Percentiles rank a stretch among this genome's conserved stretches.
phyloP scores from a whole-genome alignment of 2,329 filamentous ascomycete genomes.

The Ophiostoma triangulosporum region DNA sequence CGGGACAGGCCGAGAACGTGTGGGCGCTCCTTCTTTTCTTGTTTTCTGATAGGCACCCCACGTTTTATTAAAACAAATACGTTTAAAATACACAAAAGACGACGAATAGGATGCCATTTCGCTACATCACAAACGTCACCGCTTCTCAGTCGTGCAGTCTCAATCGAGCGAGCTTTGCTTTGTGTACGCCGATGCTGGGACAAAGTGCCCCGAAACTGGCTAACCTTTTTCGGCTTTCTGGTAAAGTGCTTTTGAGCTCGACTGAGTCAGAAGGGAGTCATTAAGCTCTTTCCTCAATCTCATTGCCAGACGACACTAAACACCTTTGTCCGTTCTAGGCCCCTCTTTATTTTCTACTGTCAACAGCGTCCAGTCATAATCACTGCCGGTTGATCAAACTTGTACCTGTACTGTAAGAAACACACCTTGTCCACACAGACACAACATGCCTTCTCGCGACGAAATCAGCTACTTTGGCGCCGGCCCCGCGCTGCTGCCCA shows the following conservation, averaged over 20 bases:
- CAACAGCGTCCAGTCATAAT: not conserved
- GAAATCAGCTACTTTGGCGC: conserved; percentile 53
- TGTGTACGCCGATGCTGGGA: no score
- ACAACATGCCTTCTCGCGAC: conserved; percentile 13
- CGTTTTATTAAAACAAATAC: not conserved
- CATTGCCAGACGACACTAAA: no score
- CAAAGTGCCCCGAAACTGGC: no score
- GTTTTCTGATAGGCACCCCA: not conserved
- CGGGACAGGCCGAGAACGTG: not conserved
- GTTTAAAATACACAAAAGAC: not conserved
- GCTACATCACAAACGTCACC: no score
- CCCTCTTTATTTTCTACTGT: conserved; percentile 1
- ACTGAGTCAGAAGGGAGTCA: no score
- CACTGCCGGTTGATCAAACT: not conserved
- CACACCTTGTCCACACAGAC: not conserved
- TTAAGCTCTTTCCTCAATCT: no score
- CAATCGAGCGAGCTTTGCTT: no score
- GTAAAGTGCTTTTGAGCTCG: no score
- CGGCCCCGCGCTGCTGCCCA: conserved; percentile 77
- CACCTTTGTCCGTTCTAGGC: conserved; percentile 1
- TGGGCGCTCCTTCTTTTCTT: not conserved
- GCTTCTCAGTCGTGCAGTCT: no score
- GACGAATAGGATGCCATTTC: no score
- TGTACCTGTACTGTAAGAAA: not conserved
- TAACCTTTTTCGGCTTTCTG: no score